These are phyloP conservation scores for Triticum dicoccoides DNA, from an alignment of 176 grass and related monocot species.

Conservation along the genomic window DNA sequence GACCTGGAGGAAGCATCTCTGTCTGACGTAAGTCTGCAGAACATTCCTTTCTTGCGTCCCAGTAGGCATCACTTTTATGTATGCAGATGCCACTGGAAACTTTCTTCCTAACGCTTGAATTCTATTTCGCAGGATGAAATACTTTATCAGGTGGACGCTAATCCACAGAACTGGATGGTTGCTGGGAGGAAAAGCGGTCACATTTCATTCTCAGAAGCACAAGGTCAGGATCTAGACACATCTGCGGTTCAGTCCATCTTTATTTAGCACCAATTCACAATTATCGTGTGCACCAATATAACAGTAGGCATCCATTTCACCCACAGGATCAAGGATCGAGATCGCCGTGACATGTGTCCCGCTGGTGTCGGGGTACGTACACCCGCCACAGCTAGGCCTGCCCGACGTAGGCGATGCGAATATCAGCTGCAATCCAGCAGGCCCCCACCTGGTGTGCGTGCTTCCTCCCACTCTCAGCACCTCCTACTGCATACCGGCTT, in stretches of 20 bases:
- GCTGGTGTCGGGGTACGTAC: conserved; percentile 88
- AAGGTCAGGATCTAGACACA: conserved; percentile 41
- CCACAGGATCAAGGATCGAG: conserved; percentile 90
- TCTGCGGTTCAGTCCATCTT: neutral
- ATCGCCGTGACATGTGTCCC: conserved; percentile 83
- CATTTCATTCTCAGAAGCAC: conserved; percentile 54
- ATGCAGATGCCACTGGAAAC: neutral
- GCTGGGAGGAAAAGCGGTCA: conserved; percentile 95
- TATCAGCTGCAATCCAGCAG: conserved; percentile 85
- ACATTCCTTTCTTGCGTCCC: neutral
- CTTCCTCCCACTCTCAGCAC: conserved; percentile 90
- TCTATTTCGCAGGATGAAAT: conserved; percentile 65
- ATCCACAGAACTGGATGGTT: conserved; percentile 98
- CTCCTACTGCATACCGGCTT: conserved; percentile 87
- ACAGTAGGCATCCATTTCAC: conserved; percentile 12
- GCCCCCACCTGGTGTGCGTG: conserved; percentile 89
- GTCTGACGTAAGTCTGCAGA: conserved; percentile 52
- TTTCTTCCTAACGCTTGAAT: conserved; percentile 4
- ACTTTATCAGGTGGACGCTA: conserved; percentile 80
- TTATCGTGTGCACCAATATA: neutral
- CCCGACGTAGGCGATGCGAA: conserved; percentile 68
- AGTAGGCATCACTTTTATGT: neutral
- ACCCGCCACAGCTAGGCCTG: conserved; percentile 80
- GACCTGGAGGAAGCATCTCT: conserved; percentile 45
- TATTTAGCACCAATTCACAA: neutral